These are phyloP conservation scores for Hypomontagnella monticulosa DNA, from an alignment of 495 filamentous ascomycete species.

Conservation along the genomic window DNA sequence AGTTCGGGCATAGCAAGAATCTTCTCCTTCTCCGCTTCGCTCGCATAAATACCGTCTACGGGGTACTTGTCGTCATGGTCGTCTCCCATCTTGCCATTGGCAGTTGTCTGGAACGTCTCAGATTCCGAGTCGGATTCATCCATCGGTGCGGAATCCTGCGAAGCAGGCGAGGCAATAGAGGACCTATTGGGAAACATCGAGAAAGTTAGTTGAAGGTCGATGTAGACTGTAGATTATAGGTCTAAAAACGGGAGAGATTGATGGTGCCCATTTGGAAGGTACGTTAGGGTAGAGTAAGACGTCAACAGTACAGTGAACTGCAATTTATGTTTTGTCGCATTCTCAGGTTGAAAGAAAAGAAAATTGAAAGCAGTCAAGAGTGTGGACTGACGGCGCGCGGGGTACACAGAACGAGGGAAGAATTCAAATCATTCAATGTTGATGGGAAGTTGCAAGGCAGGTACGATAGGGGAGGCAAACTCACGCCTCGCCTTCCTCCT, in stretches of 20 bases:
- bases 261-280: too few relatives aligned
- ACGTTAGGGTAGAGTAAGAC: too few relatives aligned
- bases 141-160: slow-evolving; percentile 86
- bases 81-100: slow-evolving; percentile 62
- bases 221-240: too few relatives aligned
- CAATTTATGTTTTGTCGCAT: too few relatives aligned
- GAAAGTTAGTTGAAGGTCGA: not conserved
- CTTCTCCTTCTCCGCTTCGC: slow-evolving; percentile 77
- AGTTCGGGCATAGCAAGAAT: slow-evolving; percentile 91
- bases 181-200: slow-evolving; percentile 21
- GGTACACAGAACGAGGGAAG: not conserved
- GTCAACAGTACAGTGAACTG: too few relatives aligned
- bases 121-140: slow-evolving; percentile 85
- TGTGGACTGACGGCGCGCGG: not conserved
- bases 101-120: slow-evolving; percentile 58
- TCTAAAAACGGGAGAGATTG: too few relatives aligned
- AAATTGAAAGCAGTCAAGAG: too few relatives aligned
- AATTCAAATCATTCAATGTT: too few relatives aligned
- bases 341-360: too few relatives aligned
- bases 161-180: slow-evolving; percentile 69
- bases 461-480: slow-evolving; percentile 47
- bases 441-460: not conserved
- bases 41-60: slow-evolving; percentile 86
- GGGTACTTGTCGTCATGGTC: slow-evolving; percentile 78
- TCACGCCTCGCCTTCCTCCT: slow-evolving; percentile 87